These are phyloP conservation scores for Fusarium decemcellulare DNA, from an alignment of 2,329 filamentous ascomycete genomes.

Conservation along the genomic window DNA sequence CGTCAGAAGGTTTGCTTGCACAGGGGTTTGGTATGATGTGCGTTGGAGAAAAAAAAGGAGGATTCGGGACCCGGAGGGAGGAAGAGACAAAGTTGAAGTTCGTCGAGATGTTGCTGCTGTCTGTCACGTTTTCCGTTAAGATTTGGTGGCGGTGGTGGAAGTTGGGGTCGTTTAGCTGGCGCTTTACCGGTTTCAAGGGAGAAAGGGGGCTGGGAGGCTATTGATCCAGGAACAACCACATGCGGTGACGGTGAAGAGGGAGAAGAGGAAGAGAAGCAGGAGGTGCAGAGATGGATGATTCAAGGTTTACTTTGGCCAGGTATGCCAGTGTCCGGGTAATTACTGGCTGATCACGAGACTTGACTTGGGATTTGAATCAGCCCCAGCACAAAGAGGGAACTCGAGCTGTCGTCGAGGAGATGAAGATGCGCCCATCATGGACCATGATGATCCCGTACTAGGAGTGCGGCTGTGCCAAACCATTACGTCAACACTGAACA, in stretches of 20 bases:
- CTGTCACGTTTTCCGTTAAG: background rate
- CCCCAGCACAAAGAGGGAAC: background rate
- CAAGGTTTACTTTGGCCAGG: background rate
- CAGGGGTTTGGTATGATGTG: background rate
- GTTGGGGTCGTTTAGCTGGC: background rate
- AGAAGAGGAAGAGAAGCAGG: background rate
- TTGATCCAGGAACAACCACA: conserved; percentile 9
- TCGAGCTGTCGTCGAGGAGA: background rate
- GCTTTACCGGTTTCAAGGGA: conserved; percentile 7
- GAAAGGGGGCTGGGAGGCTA: conserved; percentile 9
- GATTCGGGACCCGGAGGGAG: background rate
- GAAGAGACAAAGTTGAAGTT: background rate
- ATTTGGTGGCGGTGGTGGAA: conserved; percentile 3
- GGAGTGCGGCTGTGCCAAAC: conserved; percentile 18
- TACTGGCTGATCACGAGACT: conserved; percentile 33
- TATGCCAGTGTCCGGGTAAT: background rate
- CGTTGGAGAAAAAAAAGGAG: background rate
- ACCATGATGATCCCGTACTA: conserved; percentile 3
- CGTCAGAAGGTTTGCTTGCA: conserved; percentile 9
- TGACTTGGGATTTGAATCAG: background rate
- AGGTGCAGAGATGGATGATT: background rate
- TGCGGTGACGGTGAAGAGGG: background rate
- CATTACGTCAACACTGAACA: conserved; percentile 38
- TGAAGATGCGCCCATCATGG: conserved; percentile 35
- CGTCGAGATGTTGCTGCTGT: background rate